Evolutionary conservation across 2,329 filamentous ascomycete species (phyloP).

Genomic region (Xylariaceae sp.): DNA sequence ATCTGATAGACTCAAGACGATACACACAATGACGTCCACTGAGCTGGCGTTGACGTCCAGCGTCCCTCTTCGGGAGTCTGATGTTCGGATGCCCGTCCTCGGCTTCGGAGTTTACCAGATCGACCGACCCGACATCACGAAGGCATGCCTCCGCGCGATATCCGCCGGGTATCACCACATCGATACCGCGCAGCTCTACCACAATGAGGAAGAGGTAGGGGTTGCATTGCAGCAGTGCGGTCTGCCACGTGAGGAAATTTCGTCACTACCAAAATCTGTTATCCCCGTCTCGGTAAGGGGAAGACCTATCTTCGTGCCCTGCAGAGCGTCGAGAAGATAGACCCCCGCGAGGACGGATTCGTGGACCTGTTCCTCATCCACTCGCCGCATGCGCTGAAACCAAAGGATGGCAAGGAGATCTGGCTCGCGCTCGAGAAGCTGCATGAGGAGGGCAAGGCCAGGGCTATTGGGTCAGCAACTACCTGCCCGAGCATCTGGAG

Average conservation of each 20-base stretch:
- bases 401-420: constrained; percentile 45
- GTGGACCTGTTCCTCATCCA: constrained; percentile 57
- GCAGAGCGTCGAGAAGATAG: constrained; percentile 26
- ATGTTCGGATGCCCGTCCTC: constrained; percentile 40
- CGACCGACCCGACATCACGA: constrained; percentile 42
- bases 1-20: background rate
- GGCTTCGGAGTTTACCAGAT: constrained; percentile 53
- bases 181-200: constrained; percentile 46
- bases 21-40: too few species aligned
- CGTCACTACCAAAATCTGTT: constrained; percentile 44
- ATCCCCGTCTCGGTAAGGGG: constrained; percentile 36
- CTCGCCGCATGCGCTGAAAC: constrained; percentile 45
- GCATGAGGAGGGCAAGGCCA: constrained; percentile 44
- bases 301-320: constrained; percentile 40
- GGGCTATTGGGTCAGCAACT: constrained; percentile 49
- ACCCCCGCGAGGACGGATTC: constrained; percentile 52
- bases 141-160: constrained; percentile 40
- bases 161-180: constrained; percentile 57
- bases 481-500: constrained; percentile 38
- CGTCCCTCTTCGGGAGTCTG: background rate
- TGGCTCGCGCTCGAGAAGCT: constrained; percentile 17
- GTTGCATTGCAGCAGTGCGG: constrained; percentile 31
- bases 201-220: constrained; percentile 28
- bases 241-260: constrained; percentile 41
- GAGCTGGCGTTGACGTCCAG: background rate